These are phyloP conservation scores for Starmera quercuum DNA, from an alignment of 805 yeast genomes.

Conservation along the genomic window DNA sequence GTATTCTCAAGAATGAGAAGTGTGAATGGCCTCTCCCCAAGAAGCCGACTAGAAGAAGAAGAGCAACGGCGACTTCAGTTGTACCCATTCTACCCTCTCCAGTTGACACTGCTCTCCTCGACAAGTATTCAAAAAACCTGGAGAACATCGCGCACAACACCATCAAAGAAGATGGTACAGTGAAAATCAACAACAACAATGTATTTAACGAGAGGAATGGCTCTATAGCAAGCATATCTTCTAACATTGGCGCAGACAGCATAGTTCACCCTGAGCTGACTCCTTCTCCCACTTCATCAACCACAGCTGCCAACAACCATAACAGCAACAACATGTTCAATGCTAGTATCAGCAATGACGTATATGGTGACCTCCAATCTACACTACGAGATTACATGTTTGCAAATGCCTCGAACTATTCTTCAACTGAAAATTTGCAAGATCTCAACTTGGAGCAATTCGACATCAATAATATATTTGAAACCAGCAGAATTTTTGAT, in stretches of 20 bases:
- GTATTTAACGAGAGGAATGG: not conserved
- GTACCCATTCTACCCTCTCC: not conserved
- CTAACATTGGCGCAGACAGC: too few relatives aligned
- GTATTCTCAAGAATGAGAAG: not conserved
- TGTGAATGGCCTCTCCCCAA: constrained; percentile 1
- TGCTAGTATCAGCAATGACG: too few relatives aligned
- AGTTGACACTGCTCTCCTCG: not conserved
- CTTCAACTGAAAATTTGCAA: not conserved
- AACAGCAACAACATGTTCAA: too few relatives aligned
- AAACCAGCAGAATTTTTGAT: not conserved
- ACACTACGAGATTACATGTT: constrained; percentile 33
- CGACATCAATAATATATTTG: not conserved
- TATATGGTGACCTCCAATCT: constrained; percentile 11
- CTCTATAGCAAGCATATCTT: too few relatives aligned
- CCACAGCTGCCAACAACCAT: too few relatives aligned
- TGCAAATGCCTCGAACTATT: constrained; percentile 22
- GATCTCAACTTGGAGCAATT: not conserved
- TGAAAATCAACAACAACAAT: too few relatives aligned
- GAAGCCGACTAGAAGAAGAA: not conserved
- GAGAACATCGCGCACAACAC: constrained; percentile 1
- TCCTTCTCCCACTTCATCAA: too few relatives aligned
- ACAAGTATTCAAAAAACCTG: not conserved
- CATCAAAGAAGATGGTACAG: too few relatives aligned
- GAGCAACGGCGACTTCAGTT: not conserved
- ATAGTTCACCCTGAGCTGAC: too few relatives aligned